Evolutionary conservation across 768 basidiomycete species (phyloP).

Genomic region (Tylopilus subfusipes): DNA sequence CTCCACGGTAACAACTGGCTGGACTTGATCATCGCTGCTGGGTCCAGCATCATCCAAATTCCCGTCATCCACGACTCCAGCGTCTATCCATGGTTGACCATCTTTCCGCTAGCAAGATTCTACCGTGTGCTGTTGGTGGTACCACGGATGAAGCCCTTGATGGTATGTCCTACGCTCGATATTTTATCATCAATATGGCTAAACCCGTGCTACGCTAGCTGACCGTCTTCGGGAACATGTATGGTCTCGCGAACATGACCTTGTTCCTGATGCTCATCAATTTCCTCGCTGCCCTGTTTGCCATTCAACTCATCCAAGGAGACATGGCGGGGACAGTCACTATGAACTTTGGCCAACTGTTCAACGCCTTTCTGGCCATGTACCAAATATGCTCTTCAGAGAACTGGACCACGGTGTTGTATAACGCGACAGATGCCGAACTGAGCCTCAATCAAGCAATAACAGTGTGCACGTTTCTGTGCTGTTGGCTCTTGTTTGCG

Average conservation of each 20-base stretch:
- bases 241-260: constrained; percentile 87
- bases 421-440: constrained; percentile 60
- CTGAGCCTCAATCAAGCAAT: constrained; percentile 61
- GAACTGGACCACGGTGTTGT: constrained; percentile 85
- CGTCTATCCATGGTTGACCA: constrained; percentile 85
- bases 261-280: constrained; percentile 87
- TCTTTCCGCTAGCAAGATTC: constrained; percentile 82
- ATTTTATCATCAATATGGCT: constrained; percentile 3
- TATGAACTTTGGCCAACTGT: constrained; percentile 80
- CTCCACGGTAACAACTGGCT: constrained; percentile 57
- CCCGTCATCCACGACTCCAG: constrained; percentile 63
- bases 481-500: constrained; percentile 85
- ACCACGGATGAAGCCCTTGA: constrained; percentile 83
- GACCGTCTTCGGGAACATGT: constrained; percentile 88
- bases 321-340: constrained; percentile 53
- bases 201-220: constrained; percentile 43
- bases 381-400: constrained; percentile 92
- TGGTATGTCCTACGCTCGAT: constrained; percentile 46
- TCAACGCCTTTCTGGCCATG: constrained; percentile 79
- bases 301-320: constrained; percentile 81
- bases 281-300: constrained; percentile 78
- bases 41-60: constrained; percentile 78
- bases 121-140: constrained; percentile 89
- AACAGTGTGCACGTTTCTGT: constrained; percentile 67
- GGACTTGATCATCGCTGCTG: constrained; percentile 73